Evolutionary conservation across 768 basidiomycete genomes (phyloP).

Genomic region (Kwoniella newhampshirensis): DNA sequence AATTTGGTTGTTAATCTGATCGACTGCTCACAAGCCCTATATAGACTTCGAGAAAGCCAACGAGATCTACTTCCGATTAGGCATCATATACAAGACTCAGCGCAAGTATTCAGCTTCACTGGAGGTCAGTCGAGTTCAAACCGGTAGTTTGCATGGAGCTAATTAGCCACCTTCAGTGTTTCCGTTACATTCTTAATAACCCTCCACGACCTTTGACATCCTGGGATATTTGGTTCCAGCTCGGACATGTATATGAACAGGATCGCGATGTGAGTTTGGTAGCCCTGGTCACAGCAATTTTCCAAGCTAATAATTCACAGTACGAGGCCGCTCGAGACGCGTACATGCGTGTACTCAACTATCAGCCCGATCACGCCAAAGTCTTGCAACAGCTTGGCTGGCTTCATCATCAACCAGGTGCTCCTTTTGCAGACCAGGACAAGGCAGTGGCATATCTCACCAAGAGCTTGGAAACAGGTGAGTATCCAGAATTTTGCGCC

Average conservation of each 20-base stretch:
- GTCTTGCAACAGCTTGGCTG: slow-evolving; percentile 97
- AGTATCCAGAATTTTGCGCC: background rate
- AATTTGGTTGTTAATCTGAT: background rate
- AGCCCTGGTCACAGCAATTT: slow-evolving; percentile 11
- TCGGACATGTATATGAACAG: slow-evolving; percentile 97
- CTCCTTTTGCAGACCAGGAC: slow-evolving; percentile 93
- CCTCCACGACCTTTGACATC: slow-evolving; percentile 94
- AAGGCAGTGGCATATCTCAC: slow-evolving; percentile 90
- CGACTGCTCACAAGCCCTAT: slow-evolving; percentile 3
- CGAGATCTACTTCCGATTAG: slow-evolving; percentile 95
- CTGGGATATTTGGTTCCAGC: slow-evolving; percentile 99
- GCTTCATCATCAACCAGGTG: slow-evolving; percentile 93
- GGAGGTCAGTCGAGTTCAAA: slow-evolving; percentile 53
- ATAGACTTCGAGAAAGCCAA: slow-evolving; percentile 96
- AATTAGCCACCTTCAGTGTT: slow-evolving; percentile 60
- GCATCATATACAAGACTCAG: slow-evolving; percentile 99
- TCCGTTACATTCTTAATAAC: slow-evolving; percentile 92
- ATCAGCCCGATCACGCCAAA: slow-evolving; percentile 92
- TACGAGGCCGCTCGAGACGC: slow-evolving; percentile 87
- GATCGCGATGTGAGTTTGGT: slow-evolving; percentile 77
- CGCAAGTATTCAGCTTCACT: slow-evolving; percentile 86
- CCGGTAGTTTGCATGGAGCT: slow-evolving; percentile 1
- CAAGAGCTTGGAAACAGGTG: slow-evolving; percentile 93
- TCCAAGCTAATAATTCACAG: slow-evolving; percentile 55
- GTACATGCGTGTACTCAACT: slow-evolving; percentile 88